phyloP scores from a whole-genome alignment of 208 protist genomes.

The Phytomonas francai region DNA sequence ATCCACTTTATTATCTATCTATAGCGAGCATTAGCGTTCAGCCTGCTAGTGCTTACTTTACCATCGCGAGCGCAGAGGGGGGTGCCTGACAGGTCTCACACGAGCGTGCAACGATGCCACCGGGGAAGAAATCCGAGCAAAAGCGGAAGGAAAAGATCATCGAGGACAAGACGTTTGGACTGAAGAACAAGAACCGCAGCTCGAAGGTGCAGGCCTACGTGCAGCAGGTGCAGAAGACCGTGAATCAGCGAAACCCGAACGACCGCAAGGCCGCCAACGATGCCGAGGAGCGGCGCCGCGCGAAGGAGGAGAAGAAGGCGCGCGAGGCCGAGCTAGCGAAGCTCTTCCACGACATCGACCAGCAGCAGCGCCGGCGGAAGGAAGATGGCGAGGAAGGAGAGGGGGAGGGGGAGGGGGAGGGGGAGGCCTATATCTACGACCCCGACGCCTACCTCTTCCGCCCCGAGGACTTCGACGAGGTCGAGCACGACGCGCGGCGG shows the following conservation, averaged over 20 bases:
- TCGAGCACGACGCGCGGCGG: constrained; percentile 67
- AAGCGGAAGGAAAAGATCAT: constrained; percentile 88
- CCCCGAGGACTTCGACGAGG: constrained; percentile 85
- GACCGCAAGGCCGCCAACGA: constrained; percentile 63
- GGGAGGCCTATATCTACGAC: constrained; percentile 43
- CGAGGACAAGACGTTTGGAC: constrained; percentile 90
- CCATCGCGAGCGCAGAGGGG: too few relatives aligned
- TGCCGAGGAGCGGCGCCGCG: constrained; percentile 44
- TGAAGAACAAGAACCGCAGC: constrained; percentile 92
- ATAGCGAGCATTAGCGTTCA: too few relatives aligned
- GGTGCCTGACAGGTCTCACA: too few relatives aligned
- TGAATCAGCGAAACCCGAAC: constrained; percentile 54
- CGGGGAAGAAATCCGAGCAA: constrained; percentile 67
- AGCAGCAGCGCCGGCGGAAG: constrained; percentile 15
- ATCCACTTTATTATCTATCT: too few relatives aligned
- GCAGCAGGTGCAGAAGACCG: constrained; percentile 52
- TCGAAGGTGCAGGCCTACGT: constrained; percentile 88
- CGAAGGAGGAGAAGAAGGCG: constrained; percentile 68
- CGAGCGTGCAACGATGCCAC: neutral
- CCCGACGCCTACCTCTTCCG: constrained; percentile 85
- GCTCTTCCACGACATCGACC: constrained; percentile 72
- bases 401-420: constrained; percentile 17
- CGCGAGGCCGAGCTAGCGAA: constrained; percentile 77
- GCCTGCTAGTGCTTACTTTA: too few relatives aligned
- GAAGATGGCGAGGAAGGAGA: constrained; percentile 13